Percentiles rank a stretch among this genome's conserved stretches.
Conservation (phyloP, 345 rosid species). For the Eucalyptus globulus region DNA sequence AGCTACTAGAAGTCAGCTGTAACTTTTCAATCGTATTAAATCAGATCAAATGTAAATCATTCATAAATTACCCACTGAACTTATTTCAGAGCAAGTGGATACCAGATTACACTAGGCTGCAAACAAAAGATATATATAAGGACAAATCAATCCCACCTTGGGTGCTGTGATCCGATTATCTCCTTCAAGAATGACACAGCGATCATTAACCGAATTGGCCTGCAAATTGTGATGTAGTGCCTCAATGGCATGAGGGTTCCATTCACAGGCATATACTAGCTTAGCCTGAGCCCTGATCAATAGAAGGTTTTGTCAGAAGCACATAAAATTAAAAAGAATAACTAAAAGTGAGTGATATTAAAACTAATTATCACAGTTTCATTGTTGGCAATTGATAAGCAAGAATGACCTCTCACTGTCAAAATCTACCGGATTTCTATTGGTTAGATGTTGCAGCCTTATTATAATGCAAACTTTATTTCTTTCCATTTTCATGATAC, state of each 20-base stretch:
- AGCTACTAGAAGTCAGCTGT: not conserved
- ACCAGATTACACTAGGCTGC: not conserved
- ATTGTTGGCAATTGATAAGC: not conserved
- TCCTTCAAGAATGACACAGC: slow-evolving; percentile 75
- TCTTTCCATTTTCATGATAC: not conserved
- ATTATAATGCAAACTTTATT: not conserved
- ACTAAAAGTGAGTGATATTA: not conserved
- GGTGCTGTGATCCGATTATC: slow-evolving; percentile 73
- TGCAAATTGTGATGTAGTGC: slow-evolving; percentile 63
- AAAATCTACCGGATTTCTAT: not conserved
- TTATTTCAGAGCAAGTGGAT: not conserved
- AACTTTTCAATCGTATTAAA: not conserved
- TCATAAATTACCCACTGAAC: not conserved
- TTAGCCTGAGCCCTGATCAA: slow-evolving; percentile 75
- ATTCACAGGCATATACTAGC: slow-evolving; percentile 86
- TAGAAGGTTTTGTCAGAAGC: not conserved
- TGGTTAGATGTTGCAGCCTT: not conserved
- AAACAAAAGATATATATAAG: not conserved
- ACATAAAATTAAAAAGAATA: not conserved
- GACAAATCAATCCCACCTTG: slow-evolving; percentile 19
- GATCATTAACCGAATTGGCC: slow-evolving; percentile 65
- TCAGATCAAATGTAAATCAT: not conserved
- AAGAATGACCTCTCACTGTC: not conserved
- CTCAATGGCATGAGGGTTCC: slow-evolving; percentile 87
- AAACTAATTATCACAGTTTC: not conserved